phyloP scores from a whole-genome alignment of 805 yeast genomes.

The Candida namnaoensis region DNA sequence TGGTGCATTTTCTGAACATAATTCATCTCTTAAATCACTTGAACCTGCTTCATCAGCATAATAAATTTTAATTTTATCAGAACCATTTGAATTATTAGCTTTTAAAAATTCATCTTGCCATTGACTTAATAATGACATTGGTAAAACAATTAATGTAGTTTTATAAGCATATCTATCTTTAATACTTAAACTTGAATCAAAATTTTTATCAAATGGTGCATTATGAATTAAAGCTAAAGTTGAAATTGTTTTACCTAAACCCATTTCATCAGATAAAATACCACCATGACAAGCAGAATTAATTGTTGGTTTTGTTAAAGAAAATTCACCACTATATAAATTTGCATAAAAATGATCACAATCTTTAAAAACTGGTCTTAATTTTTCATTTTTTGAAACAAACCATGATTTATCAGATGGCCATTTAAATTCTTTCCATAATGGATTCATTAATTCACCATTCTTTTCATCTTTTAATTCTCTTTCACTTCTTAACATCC shows the following conservation, averaged over 20 bases:
- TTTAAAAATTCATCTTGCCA: slow-evolving; percentile 79
- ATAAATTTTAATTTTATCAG: slow-evolving; percentile 47
- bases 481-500: slow-evolving; percentile 82
- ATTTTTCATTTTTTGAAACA: slow-evolving; percentile 17
- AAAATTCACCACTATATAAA: slow-evolving; percentile 71
- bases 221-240: slow-evolving; percentile 66
- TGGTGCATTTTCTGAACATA: slow-evolving; percentile 46
- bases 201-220: slow-evolving; percentile 41
- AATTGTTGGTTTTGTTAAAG: slow-evolving; percentile 57
- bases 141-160: slow-evolving; percentile 76
- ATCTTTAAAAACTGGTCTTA: slow-evolving; percentile 4
- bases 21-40: slow-evolving; percentile 32
- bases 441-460: slow-evolving; percentile 63
- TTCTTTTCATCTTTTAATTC: slow-evolving; percentile 37
- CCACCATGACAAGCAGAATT: slow-evolving; percentile 67
- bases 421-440: slow-evolving; percentile 79
- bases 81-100: slow-evolving; percentile 35
- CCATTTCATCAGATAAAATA: slow-evolving; percentile 94
- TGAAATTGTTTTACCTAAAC: slow-evolving; percentile 88
- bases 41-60: slow-evolving; percentile 59
- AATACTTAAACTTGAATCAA: not conserved
- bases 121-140: slow-evolving; percentile 85
- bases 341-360: slow-evolving; percentile 57
- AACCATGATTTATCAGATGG: slow-evolving; percentile 43
- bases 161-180: slow-evolving; percentile 44